Evolutionary conservation across 768 basidiomycete genomes (phyloP).

Genomic region (Tylopilus vinaceipallidus): DNA sequence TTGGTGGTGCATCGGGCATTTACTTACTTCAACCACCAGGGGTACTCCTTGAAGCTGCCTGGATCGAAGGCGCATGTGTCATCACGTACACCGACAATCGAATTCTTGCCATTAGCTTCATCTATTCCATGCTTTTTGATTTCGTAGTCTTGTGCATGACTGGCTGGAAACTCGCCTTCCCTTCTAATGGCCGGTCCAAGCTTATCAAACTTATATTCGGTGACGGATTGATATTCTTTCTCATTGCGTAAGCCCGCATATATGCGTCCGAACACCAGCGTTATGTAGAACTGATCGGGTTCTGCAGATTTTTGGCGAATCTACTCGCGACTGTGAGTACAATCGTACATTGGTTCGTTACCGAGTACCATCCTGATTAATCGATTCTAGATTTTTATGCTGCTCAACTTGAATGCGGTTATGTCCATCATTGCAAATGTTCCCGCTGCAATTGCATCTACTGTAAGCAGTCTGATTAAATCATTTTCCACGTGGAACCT

Average conservation of each 20-base stretch:
- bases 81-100: slow-evolving; percentile 59
- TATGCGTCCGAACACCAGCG: background rate
- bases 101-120: slow-evolving; percentile 63
- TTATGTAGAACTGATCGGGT: slow-evolving; percentile 3
- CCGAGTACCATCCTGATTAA: background rate
- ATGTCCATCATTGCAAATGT: slow-evolving; percentile 76
- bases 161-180: slow-evolving; percentile 55
- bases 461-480: slow-evolving; percentile 38
- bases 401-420: slow-evolving; percentile 65
- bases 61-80: slow-evolving; percentile 50
- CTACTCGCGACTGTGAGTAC: slow-evolving; percentile 47
- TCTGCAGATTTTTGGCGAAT: slow-evolving; percentile 62
- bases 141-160: slow-evolving; percentile 60
- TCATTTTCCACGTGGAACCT: background rate
- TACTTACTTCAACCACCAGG: slow-evolving; percentile 34
- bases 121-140: slow-evolving; percentile 75
- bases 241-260: slow-evolving; percentile 55
- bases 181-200: slow-evolving; percentile 46
- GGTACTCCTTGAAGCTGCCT: slow-evolving; percentile 56
- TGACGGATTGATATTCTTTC: slow-evolving; percentile 73
- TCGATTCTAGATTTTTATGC: slow-evolving; percentile 49
- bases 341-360: background rate
- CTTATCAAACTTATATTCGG: slow-evolving; percentile 65
- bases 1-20: background rate
- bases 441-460: slow-evolving; percentile 67